Evolutionary conservation across 1,284 basidiomycete genomes (phyloP), one percentile per base, ranked within the genome.

Genomic region (Microbotryum lychnidis-dioicae): DNA sequence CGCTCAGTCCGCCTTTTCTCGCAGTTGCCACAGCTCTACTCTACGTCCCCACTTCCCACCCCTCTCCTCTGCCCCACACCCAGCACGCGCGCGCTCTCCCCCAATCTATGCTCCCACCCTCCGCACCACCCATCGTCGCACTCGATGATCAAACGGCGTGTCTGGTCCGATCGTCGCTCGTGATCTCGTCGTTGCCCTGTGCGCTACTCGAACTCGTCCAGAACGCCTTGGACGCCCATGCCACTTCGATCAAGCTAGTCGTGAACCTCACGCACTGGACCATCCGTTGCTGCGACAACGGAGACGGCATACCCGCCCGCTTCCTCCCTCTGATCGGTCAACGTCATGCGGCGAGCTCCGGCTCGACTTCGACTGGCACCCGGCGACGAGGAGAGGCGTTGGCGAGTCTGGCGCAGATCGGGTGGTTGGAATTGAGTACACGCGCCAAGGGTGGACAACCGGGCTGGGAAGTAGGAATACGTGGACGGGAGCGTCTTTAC

Each of bases 211-310:
- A 94, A 75, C 82, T 96, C 47, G 75, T 90, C 20, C 89, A 92
- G 72, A 96, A 96, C 73, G 82, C 88, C 1, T 64, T 80, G n/a
- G 79, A 80, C 63, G 79, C 79, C 0, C 57, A 66, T 8, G 72
- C 78, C 3, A 70, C 56, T 5, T 61, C 67, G 6, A 71, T 80
- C 31, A 71, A 74, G 29, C 68, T 75, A 31, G 71, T 72, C 50
- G 55, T 80, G 31, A 71, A 76, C 58, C 67, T 76, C 29, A 80
- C 81, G 53, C 81, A 85, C 59, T 89, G 89, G 88, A 76, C 79
- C 14, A 84, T 89, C 68, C 86, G 87, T 81, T 87, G 93, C 7
- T 80, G 81, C 67, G 91, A 96, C 75, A 82, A 94, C 72, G 91
- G 91, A 0, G 66, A 67, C 50, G 91, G 91, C 2, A 86, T 96